Evolutionary conservation across 371 early-diverging fungal species (phyloP).

Genomic region (Mycotypha africana): DNA sequence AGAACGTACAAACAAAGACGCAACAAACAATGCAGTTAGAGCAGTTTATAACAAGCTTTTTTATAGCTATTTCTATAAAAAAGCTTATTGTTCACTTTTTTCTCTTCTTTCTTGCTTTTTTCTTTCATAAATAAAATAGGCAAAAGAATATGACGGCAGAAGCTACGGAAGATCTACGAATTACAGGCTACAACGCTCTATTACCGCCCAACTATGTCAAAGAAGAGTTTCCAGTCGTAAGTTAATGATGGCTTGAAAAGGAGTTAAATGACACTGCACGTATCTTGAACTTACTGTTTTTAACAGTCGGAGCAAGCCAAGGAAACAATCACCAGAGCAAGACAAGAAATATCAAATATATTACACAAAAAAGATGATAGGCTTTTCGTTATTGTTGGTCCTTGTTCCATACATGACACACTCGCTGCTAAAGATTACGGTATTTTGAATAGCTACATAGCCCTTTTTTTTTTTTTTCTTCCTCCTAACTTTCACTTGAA

Average conservation of each 20-base stretch:
- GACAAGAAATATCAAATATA: slow-evolving; percentile 60
- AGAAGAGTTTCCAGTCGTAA: slow-evolving; percentile 56
- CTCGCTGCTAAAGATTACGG: slow-evolving; percentile 81
- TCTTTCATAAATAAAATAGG: background rate
- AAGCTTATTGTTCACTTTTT: background rate
- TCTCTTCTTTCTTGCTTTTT: slow-evolving; percentile 11
- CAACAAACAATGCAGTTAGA: too few relatives aligned
- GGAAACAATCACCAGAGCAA: slow-evolving; percentile 34
- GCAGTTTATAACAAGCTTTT: too few relatives aligned
- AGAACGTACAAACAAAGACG: too few relatives aligned
- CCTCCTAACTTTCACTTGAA: too few relatives aligned
- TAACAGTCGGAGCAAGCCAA: slow-evolving; percentile 25
- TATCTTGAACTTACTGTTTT: background rate
- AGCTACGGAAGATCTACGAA: slow-evolving; percentile 26
- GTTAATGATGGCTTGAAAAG: too few relatives aligned
- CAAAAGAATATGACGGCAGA: background rate
- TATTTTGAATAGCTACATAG: too few relatives aligned
- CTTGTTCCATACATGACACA: slow-evolving; percentile 93
- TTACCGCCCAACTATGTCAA: slow-evolving; percentile 30
- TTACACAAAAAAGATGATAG: slow-evolving; percentile 79
- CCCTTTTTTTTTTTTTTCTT: too few relatives aligned
- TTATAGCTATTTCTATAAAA: too few relatives aligned
- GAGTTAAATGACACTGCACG: too few relatives aligned
- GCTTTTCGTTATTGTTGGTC: slow-evolving; percentile 84
- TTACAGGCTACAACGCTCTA: slow-evolving; percentile 37